Base-by-base conservation (phyloP, 140 eudicot species). In the Oenanthe javanica region DNA sequence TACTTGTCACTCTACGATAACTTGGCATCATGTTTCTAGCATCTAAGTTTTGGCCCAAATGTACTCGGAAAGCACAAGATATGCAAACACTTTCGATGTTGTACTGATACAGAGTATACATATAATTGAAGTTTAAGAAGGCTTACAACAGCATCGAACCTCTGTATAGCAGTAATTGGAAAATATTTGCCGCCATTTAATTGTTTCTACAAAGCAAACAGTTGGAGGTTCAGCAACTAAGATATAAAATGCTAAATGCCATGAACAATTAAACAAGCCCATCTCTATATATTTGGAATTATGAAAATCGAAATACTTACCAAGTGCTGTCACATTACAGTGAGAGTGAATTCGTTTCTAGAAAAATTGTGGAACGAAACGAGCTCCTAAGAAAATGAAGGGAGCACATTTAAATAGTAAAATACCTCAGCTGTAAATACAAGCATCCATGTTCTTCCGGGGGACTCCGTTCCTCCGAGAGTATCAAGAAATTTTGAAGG, bases 381-480 rank as follows among this genome's bases (percentile, higher is more conserved):
- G 48, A 72, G 13, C 49, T 71, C 18, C 16, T 75, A 67, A 19
- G 46, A 38, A 27, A 40, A 70, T 21, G 18, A 40, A 36, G 40
- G 31, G 31, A 2, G 10, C 23, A 54, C 42, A 72, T 52, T 31
- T 1, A 74, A 46, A 38, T 48, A 9, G 64, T 64, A 16, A 9
- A 74, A 49, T 84, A 90, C 93, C 93, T 95, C 85, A 15, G 99
- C 97, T 0, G 99, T 95, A 81, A 92, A 95, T 16, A 95, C 54
- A 69, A 95, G 99, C 97, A 92, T 95, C 97, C 99, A 95, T 25
- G 99, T 95, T 80, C 93, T 90, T 46, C 99, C 99, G 43, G 97
- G 99, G 64, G 97, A 92, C 49, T 92, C 55, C 4, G 93, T 84
- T 61, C 99, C 99, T 47, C 99, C 97, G 76, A 95, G 97, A 64